phyloP scores from a whole-genome alignment of 2,329 filamentous ascomycete species.

The Colletotrichum ledebouriae region DNA sequence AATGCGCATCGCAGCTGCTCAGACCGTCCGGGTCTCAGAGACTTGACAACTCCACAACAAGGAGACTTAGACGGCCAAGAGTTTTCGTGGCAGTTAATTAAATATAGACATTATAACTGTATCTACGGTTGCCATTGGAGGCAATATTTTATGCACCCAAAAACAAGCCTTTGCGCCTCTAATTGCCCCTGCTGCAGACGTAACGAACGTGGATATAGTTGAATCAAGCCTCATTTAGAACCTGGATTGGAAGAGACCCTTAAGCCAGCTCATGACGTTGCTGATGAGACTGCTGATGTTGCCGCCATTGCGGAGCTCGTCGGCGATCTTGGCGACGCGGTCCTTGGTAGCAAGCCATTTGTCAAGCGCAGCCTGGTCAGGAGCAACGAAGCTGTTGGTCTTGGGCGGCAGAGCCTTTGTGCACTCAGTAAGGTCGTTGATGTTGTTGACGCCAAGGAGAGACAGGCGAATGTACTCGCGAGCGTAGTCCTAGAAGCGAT shows the following conservation, averaged over 20 bases:
- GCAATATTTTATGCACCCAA: constrained; percentile 23
- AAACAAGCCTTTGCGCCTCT: constrained; percentile 22
- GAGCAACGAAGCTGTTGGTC: constrained; percentile 43
- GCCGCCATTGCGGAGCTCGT: constrained; percentile 46
- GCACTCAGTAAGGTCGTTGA: constrained; percentile 68
- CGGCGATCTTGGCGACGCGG: constrained; percentile 55
- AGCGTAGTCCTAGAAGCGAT: constrained; percentile 59
- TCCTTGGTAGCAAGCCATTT: constrained; percentile 48
- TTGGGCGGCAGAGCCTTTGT: constrained; percentile 61
- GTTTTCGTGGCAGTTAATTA: background rate
- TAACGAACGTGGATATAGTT: background rate
- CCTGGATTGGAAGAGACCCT: constrained; percentile 25
- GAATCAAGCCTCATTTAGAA: background rate
- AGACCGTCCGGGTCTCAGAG: no score
- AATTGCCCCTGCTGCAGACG: background rate
- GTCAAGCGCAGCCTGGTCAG: constrained; percentile 34
- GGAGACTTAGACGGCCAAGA: no score
- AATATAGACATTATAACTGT: constrained; percentile 33
- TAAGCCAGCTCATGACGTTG: constrained; percentile 29
- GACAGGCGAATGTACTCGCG: constrained; percentile 66
- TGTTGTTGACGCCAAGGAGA: constrained; percentile 68
- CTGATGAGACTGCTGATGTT: constrained; percentile 26
- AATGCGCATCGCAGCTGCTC: no score
- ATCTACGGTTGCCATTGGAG: constrained; percentile 25
- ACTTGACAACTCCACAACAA: no score